A percentile compares a stretch with the other conserved stretches of the same genome.
These are phyloP conservation scores for Pseudogymnoascus destructans DNA, from an alignment of 2,329 filamentous ascomycete species.

Conservation along the genomic window DNA sequence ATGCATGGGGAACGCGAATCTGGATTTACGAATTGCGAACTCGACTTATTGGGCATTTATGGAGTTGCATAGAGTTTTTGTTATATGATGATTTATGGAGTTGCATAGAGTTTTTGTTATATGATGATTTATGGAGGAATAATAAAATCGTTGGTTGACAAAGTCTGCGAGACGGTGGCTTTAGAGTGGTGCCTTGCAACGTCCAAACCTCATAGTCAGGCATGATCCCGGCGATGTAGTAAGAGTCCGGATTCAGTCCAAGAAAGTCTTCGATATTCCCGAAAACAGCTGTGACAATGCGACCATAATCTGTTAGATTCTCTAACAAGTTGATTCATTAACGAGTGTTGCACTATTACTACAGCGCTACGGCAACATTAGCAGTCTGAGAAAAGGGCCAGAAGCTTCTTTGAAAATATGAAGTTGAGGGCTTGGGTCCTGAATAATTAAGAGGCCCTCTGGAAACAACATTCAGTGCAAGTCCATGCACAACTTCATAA, in stretches of 20 bases:
- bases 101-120: neutral
- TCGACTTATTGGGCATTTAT: neutral
- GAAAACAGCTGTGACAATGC: neutral
- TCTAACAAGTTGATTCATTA: neutral
- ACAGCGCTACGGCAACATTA: neutral
- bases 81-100: neutral
- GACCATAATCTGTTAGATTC: neutral
- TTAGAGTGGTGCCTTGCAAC: neutral
- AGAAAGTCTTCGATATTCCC: neutral
- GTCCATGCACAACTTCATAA: neutral
- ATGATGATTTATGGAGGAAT: conserved; percentile 3
- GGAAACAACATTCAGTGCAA: neutral
- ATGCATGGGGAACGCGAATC: neutral
- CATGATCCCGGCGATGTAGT: neutral
- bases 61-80: neutral
- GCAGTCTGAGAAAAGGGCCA: neutral
- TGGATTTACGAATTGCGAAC: neutral
- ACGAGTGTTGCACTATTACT: neutral
- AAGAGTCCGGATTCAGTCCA: neutral
- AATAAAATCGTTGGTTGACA: neutral
- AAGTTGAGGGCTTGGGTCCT: neutral
- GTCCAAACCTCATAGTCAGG: neutral
- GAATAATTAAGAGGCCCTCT: neutral
- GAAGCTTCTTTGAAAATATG: neutral
- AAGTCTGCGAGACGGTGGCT: neutral